Percentiles rank a stretch among this genome's conserved stretches.
phyloP scores from a whole-genome alignment of 768 basidiomycete genomes.

The Macrocybe gigantea region DNA sequence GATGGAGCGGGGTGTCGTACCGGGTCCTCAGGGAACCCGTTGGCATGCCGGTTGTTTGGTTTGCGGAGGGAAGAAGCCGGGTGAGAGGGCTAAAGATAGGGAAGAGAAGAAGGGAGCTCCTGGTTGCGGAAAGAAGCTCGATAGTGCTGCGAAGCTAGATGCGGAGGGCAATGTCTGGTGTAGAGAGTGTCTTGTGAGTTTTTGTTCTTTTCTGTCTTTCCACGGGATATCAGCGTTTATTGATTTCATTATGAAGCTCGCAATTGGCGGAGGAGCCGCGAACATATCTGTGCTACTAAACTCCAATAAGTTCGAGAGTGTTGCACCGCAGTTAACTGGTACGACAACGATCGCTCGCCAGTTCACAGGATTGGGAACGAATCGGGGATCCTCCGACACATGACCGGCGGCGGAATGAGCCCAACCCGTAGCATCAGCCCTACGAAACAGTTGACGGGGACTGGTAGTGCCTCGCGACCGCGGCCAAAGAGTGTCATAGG shows the following conservation, averaged over 20 bases:
- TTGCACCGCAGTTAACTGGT: constrained; percentile 54
- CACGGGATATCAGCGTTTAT: background rate
- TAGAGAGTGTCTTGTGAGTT: constrained; percentile 72
- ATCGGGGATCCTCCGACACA: constrained; percentile 40
- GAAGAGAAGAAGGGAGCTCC: constrained; percentile 52
- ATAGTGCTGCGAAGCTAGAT: constrained; percentile 77
- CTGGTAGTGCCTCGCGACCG: constrained; percentile 33
- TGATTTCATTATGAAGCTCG: constrained; percentile 34
- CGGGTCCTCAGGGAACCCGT: constrained; percentile 74
- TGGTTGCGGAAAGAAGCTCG: constrained; percentile 79
- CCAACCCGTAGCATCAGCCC: constrained; percentile 72
- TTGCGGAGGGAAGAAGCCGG: constrained; percentile 70
- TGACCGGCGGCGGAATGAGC: constrained; percentile 64
- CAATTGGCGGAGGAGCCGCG: constrained; percentile 49
- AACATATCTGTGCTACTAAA: constrained; percentile 37
- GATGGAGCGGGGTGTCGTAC: constrained; percentile 84
- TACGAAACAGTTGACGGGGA: constrained; percentile 56
- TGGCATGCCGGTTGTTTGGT: constrained; percentile 79
- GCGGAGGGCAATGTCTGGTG: constrained; percentile 73
- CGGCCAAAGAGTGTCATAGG: constrained; percentile 79
- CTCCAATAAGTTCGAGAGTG: constrained; percentile 37
- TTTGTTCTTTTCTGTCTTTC: background rate
- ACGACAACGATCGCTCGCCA: constrained; percentile 71
- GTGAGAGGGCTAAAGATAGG: constrained; percentile 25
- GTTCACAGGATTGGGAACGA: constrained; percentile 57